Evolutionary conservation across 73 alveolate genomes (phyloP), one percentile per base, ranked within the genome.

Genomic region (Diophrys sp.): DNA sequence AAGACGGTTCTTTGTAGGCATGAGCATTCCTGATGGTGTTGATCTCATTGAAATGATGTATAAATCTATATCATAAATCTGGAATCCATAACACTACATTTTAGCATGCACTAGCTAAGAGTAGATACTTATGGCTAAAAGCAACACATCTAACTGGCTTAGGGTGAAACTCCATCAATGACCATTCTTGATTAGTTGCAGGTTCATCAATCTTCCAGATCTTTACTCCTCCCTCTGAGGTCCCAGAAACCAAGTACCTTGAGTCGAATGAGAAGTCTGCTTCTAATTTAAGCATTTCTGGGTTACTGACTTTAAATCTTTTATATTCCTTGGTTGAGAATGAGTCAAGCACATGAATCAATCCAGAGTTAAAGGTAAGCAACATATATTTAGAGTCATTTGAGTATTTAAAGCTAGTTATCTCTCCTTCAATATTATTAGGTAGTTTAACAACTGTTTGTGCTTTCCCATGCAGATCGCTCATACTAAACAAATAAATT

Each of bases 191-290:
- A 88, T 44, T 31, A 82, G 73, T 30, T 56, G 44, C 11, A 71
- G 70, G 70, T 32, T 90, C 87, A 69, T 91, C 96, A n/a, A 92
- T 79, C 77, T 94, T 93, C 89, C 89, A 92, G 73, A 94, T 87
- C 75, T 85, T 85, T 23, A 83, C 86, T 33, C 74, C 83, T 73
- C 87, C 89, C 74, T 89, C 91, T 26, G 83, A 96, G 54, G 96
- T 85, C 71, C 97, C 98, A 74, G 96, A 77, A 0, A 85, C 71
- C 68, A 94, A 78, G 87, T 94, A 94, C 81, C 88, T 87, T 54
- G 97, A 87, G 71, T 94, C 98, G 26, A 97, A 96, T 53, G 95
- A 79, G 90, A 93, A 94, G 29, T 94, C 74, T 0, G 74, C 81
- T 29, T 83, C 91, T 14, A 83, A 8, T 1, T 77, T 56, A 24